These are phyloP conservation scores for Lachnellula subtilissima DNA, from an alignment of 2,329 filamentous ascomycete species.

Conservation along the genomic window DNA sequence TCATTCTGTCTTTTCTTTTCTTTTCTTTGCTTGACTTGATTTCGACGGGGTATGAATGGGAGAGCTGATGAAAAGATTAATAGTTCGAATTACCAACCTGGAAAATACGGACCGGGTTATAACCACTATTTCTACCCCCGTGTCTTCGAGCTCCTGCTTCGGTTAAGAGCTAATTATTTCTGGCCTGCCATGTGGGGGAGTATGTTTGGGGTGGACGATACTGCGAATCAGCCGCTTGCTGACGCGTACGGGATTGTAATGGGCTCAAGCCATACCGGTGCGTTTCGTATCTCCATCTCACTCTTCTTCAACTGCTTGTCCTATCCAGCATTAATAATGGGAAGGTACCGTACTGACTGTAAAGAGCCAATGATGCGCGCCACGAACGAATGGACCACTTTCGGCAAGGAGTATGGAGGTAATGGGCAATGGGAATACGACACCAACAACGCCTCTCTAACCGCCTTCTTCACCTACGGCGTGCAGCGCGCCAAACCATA, in stretches of 20 bases:
- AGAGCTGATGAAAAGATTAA: neutral
- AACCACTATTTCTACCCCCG: slow-evolving; percentile 62
- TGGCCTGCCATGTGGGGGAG: slow-evolving; percentile 70
- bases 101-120: slow-evolving; percentile 39
- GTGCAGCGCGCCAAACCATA: slow-evolving; percentile 61
- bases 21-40: neutral
- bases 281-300: neutral
- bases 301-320: neutral
- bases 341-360: no score
- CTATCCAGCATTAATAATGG: no score
- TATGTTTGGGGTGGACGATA: slow-evolving; percentile 70
- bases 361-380: slow-evolving; percentile 64
- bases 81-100: slow-evolving; percentile 41
- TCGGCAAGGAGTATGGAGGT: slow-evolving; percentile 26
- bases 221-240: slow-evolving; percentile 61
- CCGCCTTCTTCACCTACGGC: slow-evolving; percentile 64
- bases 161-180: slow-evolving; percentile 67
- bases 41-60: neutral
- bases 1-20: neutral
- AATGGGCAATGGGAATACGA: slow-evolving; percentile 65
- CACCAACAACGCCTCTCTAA: slow-evolving; percentile 63
- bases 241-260: slow-evolving; percentile 72
- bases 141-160: slow-evolving; percentile 66
- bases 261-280: slow-evolving; percentile 59
- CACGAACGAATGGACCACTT: slow-evolving; percentile 50